These are phyloP conservation scores for Grammothele lineata DNA, from an alignment of 768 basidiomycete species.

Conservation along the genomic window DNA sequence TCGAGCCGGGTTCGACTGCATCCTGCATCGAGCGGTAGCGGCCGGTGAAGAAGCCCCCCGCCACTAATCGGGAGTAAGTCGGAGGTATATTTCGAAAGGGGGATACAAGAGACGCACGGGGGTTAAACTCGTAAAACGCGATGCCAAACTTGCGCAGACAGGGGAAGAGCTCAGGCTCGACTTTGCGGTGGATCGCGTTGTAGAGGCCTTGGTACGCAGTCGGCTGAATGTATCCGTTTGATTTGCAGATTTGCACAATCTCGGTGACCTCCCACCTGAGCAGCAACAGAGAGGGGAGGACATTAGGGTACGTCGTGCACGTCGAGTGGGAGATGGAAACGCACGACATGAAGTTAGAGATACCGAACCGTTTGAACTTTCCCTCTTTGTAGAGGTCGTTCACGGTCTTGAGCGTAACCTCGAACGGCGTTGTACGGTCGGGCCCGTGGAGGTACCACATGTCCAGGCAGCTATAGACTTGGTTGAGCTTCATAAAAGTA, in stretches of 20 bases:
- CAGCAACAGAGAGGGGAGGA: background rate
- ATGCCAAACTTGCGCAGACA: slow-evolving; percentile 39
- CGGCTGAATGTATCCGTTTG: slow-evolving; percentile 44
- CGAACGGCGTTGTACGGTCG: slow-evolving; percentile 40
- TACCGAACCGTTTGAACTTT: slow-evolving; percentile 44
- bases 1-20: slow-evolving; percentile 43
- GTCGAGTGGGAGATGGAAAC: slow-evolving; percentile 8
- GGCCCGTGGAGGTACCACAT: slow-evolving; percentile 48
- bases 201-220: slow-evolving; percentile 47
- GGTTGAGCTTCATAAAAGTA: background rate
- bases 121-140: slow-evolving; percentile 37
- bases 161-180: slow-evolving; percentile 40
- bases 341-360: slow-evolving; percentile 40
- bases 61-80: slow-evolving; percentile 19
- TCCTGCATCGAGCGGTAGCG: slow-evolving; percentile 31
- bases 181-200: slow-evolving; percentile 35
- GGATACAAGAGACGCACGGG: slow-evolving; percentile 24
- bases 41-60: slow-evolving; percentile 39
- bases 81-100: background rate
- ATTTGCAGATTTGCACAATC: slow-evolving; percentile 24
- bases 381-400: slow-evolving; percentile 50
- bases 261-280: slow-evolving; percentile 44
- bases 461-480: slow-evolving; percentile 27
- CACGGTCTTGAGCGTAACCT: slow-evolving; percentile 42
- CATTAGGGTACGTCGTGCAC: background rate